phyloP scores from a whole-genome alignment of 148 eudicot genomes.

The Amaranthus cruentus region DNA sequence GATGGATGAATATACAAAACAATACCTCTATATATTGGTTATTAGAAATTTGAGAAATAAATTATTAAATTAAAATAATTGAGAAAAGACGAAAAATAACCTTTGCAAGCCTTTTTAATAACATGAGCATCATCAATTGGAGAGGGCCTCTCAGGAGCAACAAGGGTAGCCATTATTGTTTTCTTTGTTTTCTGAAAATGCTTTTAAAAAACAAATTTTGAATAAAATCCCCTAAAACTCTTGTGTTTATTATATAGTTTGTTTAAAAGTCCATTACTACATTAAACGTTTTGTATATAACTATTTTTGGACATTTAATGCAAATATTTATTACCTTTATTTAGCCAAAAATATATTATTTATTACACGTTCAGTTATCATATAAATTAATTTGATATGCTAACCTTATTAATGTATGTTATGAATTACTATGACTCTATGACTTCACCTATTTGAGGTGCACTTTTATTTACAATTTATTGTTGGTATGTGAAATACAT shows the following conservation, averaged over 20 bases:
- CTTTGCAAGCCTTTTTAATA: slow-evolving; percentile 64
- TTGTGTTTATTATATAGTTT: background rate
- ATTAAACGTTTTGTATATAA: background rate
- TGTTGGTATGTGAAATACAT: too few relatives aligned
- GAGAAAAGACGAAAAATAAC: slow-evolving; percentile 21
- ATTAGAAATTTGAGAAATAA: background rate
- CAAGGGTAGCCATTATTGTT: slow-evolving; percentile 56
- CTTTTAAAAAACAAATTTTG: background rate
- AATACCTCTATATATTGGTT: background rate
- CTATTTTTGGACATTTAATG: slow-evolving; percentile 6
- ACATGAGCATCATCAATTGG: slow-evolving; percentile 78
- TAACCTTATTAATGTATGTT: too few relatives aligned
- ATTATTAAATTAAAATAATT: background rate
- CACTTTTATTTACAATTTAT: too few relatives aligned
- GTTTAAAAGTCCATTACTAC: background rate
- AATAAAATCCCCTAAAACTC: background rate
- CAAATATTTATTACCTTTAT: background rate
- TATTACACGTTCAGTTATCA: too few relatives aligned
- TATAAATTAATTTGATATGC: too few relatives aligned
- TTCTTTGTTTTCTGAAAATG: background rate
- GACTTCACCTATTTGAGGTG: too few relatives aligned
- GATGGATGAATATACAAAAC: background rate
- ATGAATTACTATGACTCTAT: too few relatives aligned
- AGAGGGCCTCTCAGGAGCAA: slow-evolving; percentile 50
- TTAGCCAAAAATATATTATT: too few relatives aligned